Evolutionary conservation across 129 eudicot species (phyloP), one percentile per base, ranked within the genome.

Genomic region (Logfia minima): DNA sequence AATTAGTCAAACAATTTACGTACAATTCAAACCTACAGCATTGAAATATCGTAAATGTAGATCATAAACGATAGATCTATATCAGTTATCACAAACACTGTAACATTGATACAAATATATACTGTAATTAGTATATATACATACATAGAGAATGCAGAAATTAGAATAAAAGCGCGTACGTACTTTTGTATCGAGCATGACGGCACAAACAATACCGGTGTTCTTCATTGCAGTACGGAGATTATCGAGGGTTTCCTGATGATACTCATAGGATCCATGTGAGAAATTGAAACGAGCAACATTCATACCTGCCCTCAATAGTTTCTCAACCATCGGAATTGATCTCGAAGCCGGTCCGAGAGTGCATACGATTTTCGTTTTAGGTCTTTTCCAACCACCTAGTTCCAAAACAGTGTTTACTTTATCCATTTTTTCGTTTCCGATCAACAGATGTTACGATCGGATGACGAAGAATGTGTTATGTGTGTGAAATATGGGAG

Each of bases 201-300:
- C 85, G 0, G 82, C 85, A 43, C 82, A 77, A 23, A 34, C 70
- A 9, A 82, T 82, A 21, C 85, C 78, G 71, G 85, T 82, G 52
- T 82, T 82, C 1, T 64, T 37, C 85, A 77, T 77, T 53, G 85
- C 85, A 11, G 55, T 55, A 52, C 71, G 85, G n/a, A 82, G 85
- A 13, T 82, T 82, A 5, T 82, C 85, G 2, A 82, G 85, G 22
- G 85, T 82, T 72, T 82, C 85, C 79, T 82, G 82, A 71, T 82
- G 85, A 61, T 82, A 82, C 35, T 82, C 82, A 13, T 82, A 62
- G 7, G 85, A 82, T 22, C 85, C 85, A 65, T 82, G 85, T 6
- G 85, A 82, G 82, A 82, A 82, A 77, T 82, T 82, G 82, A 82
- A 82, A 16, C 85, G 79, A 37, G 85, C 85, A 59, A 82, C 85